Percentiles rank a stretch among this genome's conserved stretches.
These are phyloP conservation scores for Fusarium camptoceras DNA, from an alignment of 2,329 filamentous ascomycete genomes.

Conservation along the genomic window DNA sequence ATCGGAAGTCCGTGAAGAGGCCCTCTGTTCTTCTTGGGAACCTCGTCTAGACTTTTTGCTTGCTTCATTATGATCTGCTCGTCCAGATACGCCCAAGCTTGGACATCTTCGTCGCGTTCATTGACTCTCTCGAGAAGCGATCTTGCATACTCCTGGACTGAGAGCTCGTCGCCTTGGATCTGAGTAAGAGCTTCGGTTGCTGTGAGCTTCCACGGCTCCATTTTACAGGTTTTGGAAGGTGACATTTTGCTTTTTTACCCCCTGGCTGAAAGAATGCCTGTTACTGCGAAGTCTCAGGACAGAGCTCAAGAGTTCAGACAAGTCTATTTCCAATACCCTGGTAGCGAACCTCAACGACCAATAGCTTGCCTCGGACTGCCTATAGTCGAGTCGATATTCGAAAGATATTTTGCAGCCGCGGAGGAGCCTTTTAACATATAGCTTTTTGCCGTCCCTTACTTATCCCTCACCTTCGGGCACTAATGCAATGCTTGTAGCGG, in stretches of 20 bases:
- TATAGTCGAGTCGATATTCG: neutral
- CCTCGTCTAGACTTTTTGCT: constrained; percentile 62
- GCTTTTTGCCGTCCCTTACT: constrained; percentile 2
- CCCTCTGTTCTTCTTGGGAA: constrained; percentile 62
- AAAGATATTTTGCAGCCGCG: neutral
- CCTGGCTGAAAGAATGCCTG: neutral
- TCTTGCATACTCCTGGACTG: constrained; percentile 62
- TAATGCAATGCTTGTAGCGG: constrained; percentile 19
- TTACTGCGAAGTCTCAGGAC: neutral
- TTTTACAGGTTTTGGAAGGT: constrained; percentile 19
- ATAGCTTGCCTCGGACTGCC: neutral
- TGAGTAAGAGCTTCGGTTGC: constrained; percentile 57
- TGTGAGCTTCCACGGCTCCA: constrained; percentile 49
- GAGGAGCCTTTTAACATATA: neutral
- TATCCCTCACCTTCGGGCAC: neutral
- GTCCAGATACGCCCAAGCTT: constrained; percentile 64
- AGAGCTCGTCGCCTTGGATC: constrained; percentile 57
- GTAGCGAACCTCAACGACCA: constrained; percentile 3
- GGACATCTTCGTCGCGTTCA: constrained; percentile 57
- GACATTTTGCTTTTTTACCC: constrained; percentile 20
- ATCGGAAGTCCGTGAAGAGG: constrained; percentile 69
- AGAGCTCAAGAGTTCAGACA: neutral
- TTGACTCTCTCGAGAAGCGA: constrained; percentile 61
- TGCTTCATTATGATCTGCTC: constrained; percentile 59
- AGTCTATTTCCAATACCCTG: constrained; percentile 1